These are phyloP conservation scores for Simplicillium sp. DNA, from an alignment of 2,329 filamentous ascomycete species.

Conservation along the genomic window DNA sequence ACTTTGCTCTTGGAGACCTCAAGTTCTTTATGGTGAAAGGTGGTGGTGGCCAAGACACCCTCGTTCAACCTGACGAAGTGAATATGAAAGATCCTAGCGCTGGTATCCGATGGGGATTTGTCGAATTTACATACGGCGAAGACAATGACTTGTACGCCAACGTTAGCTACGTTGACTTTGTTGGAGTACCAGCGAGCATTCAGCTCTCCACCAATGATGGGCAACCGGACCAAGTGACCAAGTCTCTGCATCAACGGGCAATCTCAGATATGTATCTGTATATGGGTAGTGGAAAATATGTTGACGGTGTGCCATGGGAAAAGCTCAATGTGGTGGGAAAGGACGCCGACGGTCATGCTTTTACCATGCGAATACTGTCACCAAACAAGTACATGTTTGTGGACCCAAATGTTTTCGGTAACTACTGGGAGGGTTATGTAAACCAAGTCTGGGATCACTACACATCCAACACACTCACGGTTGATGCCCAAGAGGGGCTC, in stretches of 20 bases:
- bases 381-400: slow-evolving; percentile 30
- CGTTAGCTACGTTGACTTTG: slow-evolving; percentile 42
- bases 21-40: slow-evolving; percentile 30
- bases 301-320: slow-evolving; percentile 32
- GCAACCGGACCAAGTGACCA: slow-evolving; percentile 23
- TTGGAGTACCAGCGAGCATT: slow-evolving; percentile 42
- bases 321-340: slow-evolving; percentile 29
- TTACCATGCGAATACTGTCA: slow-evolving; percentile 33
- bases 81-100: slow-evolving; percentile 33
- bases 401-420: slow-evolving; percentile 22
- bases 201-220: slow-evolving; percentile 26
- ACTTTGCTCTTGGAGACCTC: slow-evolving; percentile 32
- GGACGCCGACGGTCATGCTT: slow-evolving; percentile 20
- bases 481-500: slow-evolving; percentile 31
- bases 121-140: slow-evolving; percentile 34
- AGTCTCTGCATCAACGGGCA: slow-evolving; percentile 25
- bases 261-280: slow-evolving; percentile 28
- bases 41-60: slow-evolving; percentile 17
- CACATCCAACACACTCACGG: slow-evolving; percentile 22
- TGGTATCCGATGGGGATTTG: slow-evolving; percentile 37
- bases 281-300: slow-evolving; percentile 22
- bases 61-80: slow-evolving; percentile 39
- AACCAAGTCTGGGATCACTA: slow-evolving; percentile 36
- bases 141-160: slow-evolving; percentile 32
- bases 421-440: slow-evolving; percentile 36